phyloP scores from a whole-genome alignment of 495 filamentous ascomycete genomes.

The Chlorociboria aeruginascens region DNA sequence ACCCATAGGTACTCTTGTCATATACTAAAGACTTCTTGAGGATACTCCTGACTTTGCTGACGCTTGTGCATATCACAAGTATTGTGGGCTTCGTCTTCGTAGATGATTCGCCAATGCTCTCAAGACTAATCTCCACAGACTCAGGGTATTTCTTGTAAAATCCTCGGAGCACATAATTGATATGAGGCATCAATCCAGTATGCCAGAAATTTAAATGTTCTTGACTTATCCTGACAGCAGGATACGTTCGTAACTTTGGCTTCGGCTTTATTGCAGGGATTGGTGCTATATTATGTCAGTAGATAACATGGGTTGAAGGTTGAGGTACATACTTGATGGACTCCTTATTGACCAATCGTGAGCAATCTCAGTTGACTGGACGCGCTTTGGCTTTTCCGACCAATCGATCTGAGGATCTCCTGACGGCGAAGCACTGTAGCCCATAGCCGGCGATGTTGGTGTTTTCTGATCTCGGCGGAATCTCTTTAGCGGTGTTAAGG shows the following conservation, averaged over 20 bases:
- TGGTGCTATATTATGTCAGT: constrained; percentile 7
- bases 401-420: neutral
- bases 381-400: constrained; percentile 9
- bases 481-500: constrained; percentile 4
- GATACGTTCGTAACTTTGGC: constrained; percentile 35
- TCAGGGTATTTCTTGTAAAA: constrained; percentile 57
- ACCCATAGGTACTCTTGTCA: constrained; percentile 40
- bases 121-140: constrained; percentile 61
- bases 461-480: constrained; percentile 12
- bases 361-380: too few species aligned
- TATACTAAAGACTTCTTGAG: constrained; percentile 60
- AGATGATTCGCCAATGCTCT: constrained; percentile 57
- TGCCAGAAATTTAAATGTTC: constrained; percentile 62
- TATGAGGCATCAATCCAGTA: constrained; percentile 53
- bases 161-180: constrained; percentile 44
- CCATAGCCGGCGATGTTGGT: neutral
- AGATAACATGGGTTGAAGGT: neutral
- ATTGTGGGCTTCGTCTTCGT: constrained; percentile 60
- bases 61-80: constrained; percentile 62
- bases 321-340: constrained; percentile 10
- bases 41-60: constrained; percentile 56
- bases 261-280: constrained; percentile 17
- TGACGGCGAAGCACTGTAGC: neutral
- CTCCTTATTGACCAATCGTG: neutral
- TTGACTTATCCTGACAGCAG: constrained; percentile 39